Conservation (phyloP, 768 basidiomycete genomes). For the Sporobolomyces phaffii region DNA sequence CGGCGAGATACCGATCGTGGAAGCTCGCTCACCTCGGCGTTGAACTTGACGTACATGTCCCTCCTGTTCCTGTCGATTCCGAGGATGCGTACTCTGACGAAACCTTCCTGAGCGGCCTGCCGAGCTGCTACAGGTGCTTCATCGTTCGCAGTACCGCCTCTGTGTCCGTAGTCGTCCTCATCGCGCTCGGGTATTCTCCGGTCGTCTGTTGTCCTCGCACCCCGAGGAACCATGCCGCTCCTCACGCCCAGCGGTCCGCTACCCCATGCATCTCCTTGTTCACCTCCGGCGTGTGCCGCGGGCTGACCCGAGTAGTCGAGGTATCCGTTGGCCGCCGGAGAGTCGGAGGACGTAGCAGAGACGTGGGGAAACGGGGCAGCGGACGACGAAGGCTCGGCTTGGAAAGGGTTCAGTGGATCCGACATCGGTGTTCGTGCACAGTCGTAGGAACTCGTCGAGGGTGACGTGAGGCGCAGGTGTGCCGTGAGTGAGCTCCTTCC, state of each 20-base stretch:
- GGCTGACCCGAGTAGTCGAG: too few species aligned
- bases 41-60: constrained; percentile 87
- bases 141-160: neutral
- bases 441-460: too few species aligned
- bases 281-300: neutral
- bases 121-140: neutral
- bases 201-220: neutral
- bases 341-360: neutral
- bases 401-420: too few species aligned
- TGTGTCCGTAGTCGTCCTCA: constrained; percentile 3
- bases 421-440: too few species aligned
- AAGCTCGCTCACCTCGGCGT: constrained; percentile 70
- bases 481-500: too few species aligned
- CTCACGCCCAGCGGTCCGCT: neutral
- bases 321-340: neutral
- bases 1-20: too few species aligned
- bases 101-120: constrained; percentile 54
- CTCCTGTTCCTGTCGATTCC: constrained; percentile 89
- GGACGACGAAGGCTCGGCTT: too few species aligned
- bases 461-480: too few species aligned
- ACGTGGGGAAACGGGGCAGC: too few species aligned
- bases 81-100: constrained; percentile 80
- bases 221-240: neutral
- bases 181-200: neutral
- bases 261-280: neutral